Percentiles rank a stretch among this genome's conserved stretches.
phyloP scores from a whole-genome alignment of 768 basidiomycete species.

The Suillus sp. region DNA sequence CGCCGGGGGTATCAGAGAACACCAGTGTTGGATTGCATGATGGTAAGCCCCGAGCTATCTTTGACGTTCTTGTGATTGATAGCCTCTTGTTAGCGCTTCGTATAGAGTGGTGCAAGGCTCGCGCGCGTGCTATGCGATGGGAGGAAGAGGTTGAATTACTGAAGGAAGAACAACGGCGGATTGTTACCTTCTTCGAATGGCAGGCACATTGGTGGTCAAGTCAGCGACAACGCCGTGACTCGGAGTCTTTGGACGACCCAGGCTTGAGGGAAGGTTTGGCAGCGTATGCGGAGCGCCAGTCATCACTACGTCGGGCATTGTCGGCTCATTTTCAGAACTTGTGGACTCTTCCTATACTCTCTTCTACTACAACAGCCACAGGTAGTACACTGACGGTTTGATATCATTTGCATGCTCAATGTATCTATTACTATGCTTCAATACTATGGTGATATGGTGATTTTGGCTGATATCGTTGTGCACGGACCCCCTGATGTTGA shows the following conservation, averaged over 20 bases:
- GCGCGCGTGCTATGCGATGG: constrained; percentile 13
- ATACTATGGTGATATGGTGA: too few relatives aligned
- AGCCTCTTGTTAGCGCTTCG: constrained; percentile 7
- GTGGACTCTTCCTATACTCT: neutral
- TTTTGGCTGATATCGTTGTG: too few relatives aligned
- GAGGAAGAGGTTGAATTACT: constrained; percentile 17
- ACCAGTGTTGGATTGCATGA: neutral
- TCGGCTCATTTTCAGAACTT: neutral
- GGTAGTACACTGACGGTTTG: too few relatives aligned
- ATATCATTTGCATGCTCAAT: too few relatives aligned
- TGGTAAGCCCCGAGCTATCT: neutral
- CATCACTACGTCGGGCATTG: neutral
- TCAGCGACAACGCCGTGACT: neutral
- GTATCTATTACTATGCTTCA: too few relatives aligned
- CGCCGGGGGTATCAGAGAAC: neutral
- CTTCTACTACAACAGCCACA: too few relatives aligned
- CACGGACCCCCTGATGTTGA: too few relatives aligned
- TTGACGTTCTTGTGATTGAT: neutral
- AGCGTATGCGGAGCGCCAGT: neutral
- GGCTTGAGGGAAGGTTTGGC: constrained; percentile 1
- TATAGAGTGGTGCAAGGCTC: constrained; percentile 20
- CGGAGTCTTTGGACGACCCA: neutral
- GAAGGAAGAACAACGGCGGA: constrained; percentile 15
- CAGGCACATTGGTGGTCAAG: constrained; percentile 11
- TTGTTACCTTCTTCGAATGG: constrained; percentile 6